These are phyloP conservation scores for Diutina siamensis DNA, from an alignment of 1,139 yeast genomes.

Conservation along the genomic window DNA sequence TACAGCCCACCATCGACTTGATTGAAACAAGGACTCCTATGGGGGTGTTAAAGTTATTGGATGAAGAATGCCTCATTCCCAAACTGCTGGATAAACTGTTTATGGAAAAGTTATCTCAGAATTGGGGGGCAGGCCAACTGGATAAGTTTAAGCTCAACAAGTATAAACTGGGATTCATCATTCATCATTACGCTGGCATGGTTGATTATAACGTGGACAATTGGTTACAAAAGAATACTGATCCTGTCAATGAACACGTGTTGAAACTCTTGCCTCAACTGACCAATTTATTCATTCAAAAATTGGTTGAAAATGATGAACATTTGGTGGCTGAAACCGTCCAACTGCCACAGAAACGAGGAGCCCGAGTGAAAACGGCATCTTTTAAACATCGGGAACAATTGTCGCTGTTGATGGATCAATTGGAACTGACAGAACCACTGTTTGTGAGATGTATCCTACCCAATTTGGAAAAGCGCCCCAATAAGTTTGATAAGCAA, in stretches of 20 bases:
- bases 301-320: constrained; percentile 16
- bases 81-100: constrained; percentile 77
- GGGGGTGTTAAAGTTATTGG: constrained; percentile 81
- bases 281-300: constrained; percentile 33
- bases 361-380: constrained; percentile 56
- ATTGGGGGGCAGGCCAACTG: constrained; percentile 47
- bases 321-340: constrained; percentile 9
- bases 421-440: constrained; percentile 75
- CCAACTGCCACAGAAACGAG: constrained; percentile 1
- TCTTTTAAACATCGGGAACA: constrained; percentile 85
- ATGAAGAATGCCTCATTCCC: constrained; percentile 95
- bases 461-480: constrained; percentile 70
- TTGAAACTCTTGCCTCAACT: constrained; percentile 48
- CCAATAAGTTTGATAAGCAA: constrained; percentile 60
- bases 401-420: constrained; percentile 57
- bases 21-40: constrained; percentile 70
- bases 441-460: constrained; percentile 94
- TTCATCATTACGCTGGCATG: constrained; percentile 90
- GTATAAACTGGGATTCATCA: constrained; percentile 55
- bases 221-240: constrained; percentile 92
- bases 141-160: constrained; percentile 63
- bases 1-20: constrained; percentile 88
- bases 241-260: constrained; percentile 77
- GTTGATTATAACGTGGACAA: constrained; percentile 88
- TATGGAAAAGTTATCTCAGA: constrained; percentile 61